phyloP scores from a whole-genome alignment of 345 rosid species.

The Fremontodendron californicum region DNA sequence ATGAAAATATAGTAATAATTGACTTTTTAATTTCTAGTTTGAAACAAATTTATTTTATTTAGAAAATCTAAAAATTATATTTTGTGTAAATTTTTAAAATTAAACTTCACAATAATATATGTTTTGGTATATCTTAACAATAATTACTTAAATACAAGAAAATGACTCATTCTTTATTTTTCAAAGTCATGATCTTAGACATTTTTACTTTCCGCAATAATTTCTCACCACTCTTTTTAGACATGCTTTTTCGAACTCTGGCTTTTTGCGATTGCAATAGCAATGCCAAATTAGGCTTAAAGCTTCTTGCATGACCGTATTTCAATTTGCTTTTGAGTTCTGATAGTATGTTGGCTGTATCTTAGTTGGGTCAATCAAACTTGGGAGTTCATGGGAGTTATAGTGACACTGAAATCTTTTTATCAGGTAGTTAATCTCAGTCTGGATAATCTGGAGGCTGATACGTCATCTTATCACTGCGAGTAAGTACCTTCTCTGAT shows the following conservation, averaged over 20 bases:
- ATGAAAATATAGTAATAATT: neutral
- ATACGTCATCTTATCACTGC: slow-evolving; percentile 83
- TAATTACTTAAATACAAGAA: neutral
- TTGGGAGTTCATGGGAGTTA: neutral
- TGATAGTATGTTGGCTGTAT: neutral
- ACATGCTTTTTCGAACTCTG: neutral
- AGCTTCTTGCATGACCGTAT: neutral
- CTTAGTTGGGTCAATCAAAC: neutral
- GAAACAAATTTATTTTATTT: neutral
- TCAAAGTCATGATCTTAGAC: neutral
- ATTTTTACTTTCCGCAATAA: too few species aligned
- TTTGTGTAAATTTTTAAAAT: neutral
- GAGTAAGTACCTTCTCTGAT: slow-evolving; percentile 39
- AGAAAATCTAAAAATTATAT: neutral
- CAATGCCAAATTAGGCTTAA: neutral
- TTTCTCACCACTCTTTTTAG: too few species aligned
- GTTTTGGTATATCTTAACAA: neutral
- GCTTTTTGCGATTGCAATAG: neutral
- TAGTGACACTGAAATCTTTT: neutral
- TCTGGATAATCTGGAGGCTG: slow-evolving; percentile 53
- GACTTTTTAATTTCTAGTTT: neutral
- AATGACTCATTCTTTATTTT: too few species aligned
- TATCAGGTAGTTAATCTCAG: slow-evolving; percentile 57
- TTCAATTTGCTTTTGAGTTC: neutral
- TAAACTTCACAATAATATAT: neutral